Percentiles rank a stretch among this genome's conserved stretches.
Conservation (phyloP, 805 yeast genomes). For the Teunomyces funiuensis region DNA sequence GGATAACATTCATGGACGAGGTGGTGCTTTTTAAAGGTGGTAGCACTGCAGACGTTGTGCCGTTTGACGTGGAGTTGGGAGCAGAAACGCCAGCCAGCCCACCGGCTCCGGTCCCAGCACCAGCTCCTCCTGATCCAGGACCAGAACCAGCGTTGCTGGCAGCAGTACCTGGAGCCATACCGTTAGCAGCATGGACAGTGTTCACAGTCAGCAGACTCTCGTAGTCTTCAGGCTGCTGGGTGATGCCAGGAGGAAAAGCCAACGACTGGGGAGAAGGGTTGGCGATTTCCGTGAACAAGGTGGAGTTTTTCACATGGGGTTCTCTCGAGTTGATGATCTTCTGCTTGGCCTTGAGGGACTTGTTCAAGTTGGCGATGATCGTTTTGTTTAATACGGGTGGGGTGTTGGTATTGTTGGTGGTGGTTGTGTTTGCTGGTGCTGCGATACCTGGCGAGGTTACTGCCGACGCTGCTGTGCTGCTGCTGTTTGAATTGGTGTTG, state of each 20-base stretch:
- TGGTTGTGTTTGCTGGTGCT: conserved; percentile 3
- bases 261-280: conserved; percentile 34
- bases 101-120: too few relatives aligned
- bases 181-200: neutral
- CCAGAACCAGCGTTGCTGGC: too few relatives aligned
- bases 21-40: neutral
- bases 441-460: neutral
- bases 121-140: too few relatives aligned
- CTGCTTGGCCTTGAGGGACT: conserved; percentile 44
- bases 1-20: neutral
- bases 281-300: conserved; percentile 35
- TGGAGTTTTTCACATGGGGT: conserved; percentile 35
- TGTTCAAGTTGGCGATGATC: conserved; percentile 41
- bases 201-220: neutral
- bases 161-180: too few relatives aligned
- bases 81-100: too few relatives aligned
- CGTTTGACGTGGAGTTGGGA: conserved; percentile 1
- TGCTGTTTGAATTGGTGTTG: neutral
- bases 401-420: neutral
- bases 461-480: neutral
- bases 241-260: conserved; percentile 9
- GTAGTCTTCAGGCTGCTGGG: neutral
- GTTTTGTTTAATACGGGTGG: conserved; percentile 21
- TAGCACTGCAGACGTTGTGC: conserved; percentile 1
- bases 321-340: conserved; percentile 37